phyloP scores from a whole-genome alignment of 225 moss, liverwort and hornwort species.

The Rhytidiadelphus loreus region DNA sequence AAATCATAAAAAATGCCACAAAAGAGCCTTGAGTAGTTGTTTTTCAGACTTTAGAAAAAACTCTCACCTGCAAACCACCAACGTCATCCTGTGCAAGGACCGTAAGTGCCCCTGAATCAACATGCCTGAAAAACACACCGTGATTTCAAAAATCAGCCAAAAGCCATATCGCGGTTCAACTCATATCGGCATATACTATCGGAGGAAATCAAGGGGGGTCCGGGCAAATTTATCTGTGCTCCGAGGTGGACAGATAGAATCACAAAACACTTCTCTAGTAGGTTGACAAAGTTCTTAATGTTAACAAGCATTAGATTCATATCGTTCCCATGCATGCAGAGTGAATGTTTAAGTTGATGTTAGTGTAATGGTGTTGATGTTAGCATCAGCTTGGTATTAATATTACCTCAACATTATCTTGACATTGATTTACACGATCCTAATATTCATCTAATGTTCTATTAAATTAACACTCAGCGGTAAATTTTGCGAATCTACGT shows the following conservation, averaged over 20 bases:
- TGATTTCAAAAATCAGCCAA: not conserved
- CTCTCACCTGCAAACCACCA: slow-evolving; percentile 43
- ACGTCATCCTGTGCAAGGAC: slow-evolving; percentile 49
- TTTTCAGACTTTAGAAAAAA: not conserved
- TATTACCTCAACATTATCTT: not conserved
- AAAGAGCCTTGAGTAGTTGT: not conserved
- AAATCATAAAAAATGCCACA: not conserved
- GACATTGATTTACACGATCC: not conserved
- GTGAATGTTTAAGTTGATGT: not conserved
- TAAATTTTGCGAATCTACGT: not conserved
- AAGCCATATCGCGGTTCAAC: not conserved
- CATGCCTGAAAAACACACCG: slow-evolving; percentile 20
- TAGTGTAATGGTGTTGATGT: not conserved
- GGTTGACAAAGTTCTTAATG: not conserved
- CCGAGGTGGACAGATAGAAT: not conserved
- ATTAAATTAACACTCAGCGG: not conserved
- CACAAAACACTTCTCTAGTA: not conserved
- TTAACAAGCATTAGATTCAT: not conserved
- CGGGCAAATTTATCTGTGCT: not conserved
- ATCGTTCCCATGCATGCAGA: not conserved
- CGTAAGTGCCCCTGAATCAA: slow-evolving; percentile 51
- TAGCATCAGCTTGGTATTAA: not conserved
- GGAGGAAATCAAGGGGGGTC: not conserved
- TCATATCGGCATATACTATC: not conserved
- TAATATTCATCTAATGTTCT: not conserved